phyloP scores from a whole-genome alignment of 2,329 filamentous ascomycete species.

The Aspergillus awamori region DNA sequence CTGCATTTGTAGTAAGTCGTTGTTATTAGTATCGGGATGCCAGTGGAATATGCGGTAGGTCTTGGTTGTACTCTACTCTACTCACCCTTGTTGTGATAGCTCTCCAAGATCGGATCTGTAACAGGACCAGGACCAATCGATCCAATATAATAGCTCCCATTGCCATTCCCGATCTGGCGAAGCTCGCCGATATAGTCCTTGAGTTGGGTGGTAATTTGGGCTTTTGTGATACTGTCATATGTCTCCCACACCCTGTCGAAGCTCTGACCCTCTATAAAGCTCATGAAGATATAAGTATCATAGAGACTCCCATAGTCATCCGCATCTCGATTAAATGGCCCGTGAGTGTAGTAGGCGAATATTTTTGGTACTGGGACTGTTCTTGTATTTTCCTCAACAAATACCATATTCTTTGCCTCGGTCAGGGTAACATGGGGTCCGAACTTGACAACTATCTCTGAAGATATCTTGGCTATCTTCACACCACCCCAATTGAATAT shows the following conservation, averaged over 20 bases:
- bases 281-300: slow-evolving; percentile 29
- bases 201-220: slow-evolving; percentile 13
- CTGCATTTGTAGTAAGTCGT: background rate
- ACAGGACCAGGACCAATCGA: slow-evolving; percentile 20
- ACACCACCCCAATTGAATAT: slow-evolving; percentile 18
- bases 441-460: slow-evolving; percentile 23
- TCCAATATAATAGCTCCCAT: slow-evolving; percentile 19
- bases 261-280: slow-evolving; percentile 17
- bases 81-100: slow-evolving; percentile 11
- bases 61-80: background rate
- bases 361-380: slow-evolving; percentile 20
- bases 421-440: slow-evolving; percentile 19
- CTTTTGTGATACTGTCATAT: slow-evolving; percentile 11
- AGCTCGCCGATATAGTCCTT: slow-evolving; percentile 20
- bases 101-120: slow-evolving; percentile 19
- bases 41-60: no score
- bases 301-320: slow-evolving; percentile 21
- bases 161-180: slow-evolving; percentile 6
- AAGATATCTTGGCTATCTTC: slow-evolving; percentile 21
- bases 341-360: slow-evolving; percentile 20
- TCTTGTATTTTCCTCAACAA: slow-evolving; percentile 20
- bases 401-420: slow-evolving; percentile 24
- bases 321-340: slow-evolving; percentile 20
- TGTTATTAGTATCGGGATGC: no score
- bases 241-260: slow-evolving; percentile 20